Evolutionary conservation across 192 early-diverging fungal species (phyloP).

Genomic region (Backusella circina): DNA sequence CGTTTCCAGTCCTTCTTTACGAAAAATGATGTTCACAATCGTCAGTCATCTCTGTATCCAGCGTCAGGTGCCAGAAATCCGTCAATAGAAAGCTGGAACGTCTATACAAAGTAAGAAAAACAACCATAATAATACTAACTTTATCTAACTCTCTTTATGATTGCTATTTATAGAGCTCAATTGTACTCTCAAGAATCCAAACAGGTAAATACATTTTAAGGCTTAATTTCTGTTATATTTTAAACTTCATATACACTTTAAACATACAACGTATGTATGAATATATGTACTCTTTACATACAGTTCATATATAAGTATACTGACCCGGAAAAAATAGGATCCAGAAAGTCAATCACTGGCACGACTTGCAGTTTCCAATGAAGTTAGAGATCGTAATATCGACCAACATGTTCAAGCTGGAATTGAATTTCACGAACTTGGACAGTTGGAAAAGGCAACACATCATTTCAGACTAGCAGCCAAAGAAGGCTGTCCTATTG

Average conservation of each 20-base stretch:
- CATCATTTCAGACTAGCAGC: constrained; percentile 71
- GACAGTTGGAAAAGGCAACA: constrained; percentile 70
- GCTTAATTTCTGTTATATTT: not conserved
- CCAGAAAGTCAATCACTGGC: not conserved
- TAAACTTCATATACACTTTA: not conserved
- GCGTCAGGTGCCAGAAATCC: not conserved
- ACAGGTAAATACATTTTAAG: not conserved
- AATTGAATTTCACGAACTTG: constrained; percentile 69
- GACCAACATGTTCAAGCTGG: constrained; percentile 55
- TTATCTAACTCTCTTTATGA: not conserved
- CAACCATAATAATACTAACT: not conserved
- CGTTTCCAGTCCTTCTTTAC: constrained; percentile 2
- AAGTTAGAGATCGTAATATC: not conserved
- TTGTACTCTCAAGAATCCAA: constrained; percentile 10
- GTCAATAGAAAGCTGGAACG: constrained; percentile 6
- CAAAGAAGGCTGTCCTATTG: constrained; percentile 59
- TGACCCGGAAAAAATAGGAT: not conserved
- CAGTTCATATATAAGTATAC: not conserved
- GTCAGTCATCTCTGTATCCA: not conserved
- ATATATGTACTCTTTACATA: not conserved
- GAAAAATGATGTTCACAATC: not conserved
- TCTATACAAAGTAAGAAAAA: not conserved
- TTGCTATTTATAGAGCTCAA: constrained; percentile 4
- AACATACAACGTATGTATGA: not conserved
- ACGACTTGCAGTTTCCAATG: not conserved